A percentile compares a stretch with the other conserved stretches of the same genome.
Conservation (phyloP, 148 eudicot species). For the Chenopodium quinoa region DNA sequence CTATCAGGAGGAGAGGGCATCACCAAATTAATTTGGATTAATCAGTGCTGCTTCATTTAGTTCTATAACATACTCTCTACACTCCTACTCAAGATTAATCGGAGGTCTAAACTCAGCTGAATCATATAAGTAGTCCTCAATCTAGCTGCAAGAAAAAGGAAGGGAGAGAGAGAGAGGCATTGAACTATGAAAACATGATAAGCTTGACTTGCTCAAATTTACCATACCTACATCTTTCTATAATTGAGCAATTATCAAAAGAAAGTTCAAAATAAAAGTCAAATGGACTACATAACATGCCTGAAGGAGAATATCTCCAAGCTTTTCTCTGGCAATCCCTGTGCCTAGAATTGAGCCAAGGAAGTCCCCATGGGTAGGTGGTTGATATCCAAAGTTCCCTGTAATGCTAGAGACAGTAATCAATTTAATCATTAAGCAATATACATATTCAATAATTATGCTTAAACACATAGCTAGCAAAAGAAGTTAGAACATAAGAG, state of each 20-base stretch:
- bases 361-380: conserved; percentile 88
- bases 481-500: neutral
- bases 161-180: too few species aligned
- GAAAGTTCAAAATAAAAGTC: neutral
- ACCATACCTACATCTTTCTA: neutral
- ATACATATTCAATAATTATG: neutral
- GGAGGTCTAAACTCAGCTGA: too few species aligned
- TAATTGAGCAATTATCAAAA: neutral
- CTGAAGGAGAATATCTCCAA: conserved; percentile 91
- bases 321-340: conserved; percentile 83
- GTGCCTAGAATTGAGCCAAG: conserved; percentile 91
- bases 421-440: conserved; percentile 11
- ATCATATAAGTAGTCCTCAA: too few species aligned
- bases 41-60: too few species aligned
- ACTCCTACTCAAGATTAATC: too few species aligned
- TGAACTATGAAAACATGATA: too few species aligned
- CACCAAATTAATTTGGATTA: too few species aligned
- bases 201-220: neutral
- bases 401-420: conserved; percentile 60
- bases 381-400: conserved; percentile 79
- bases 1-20: too few species aligned
- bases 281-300: conserved; percentile 33
- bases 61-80: too few species aligned
- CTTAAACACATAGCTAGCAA: neutral
- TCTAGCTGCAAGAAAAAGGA: too few species aligned